phyloP scores from a whole-genome alignment of 1,139 yeast genomes.

The Debaryomyces singareniensis region DNA sequence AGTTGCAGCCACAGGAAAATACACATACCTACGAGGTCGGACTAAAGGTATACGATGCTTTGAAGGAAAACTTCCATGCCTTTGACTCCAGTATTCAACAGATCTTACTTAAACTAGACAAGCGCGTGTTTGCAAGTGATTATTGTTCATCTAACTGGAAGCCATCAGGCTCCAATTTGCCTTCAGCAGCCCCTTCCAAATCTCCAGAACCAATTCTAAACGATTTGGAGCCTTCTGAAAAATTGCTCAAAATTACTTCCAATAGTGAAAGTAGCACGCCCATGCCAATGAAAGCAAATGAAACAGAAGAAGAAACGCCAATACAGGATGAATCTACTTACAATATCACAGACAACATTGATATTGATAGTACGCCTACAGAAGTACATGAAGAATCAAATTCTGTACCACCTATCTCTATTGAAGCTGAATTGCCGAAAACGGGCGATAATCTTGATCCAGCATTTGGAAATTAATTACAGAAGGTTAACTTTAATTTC shows the following conservation, averaged over 20 bases:
- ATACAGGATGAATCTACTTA: neutral
- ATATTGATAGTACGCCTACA: no score
- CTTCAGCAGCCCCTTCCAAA: neutral
- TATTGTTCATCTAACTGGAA: conserved; percentile 10
- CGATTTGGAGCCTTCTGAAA: no score
- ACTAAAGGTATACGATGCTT: conserved; percentile 11
- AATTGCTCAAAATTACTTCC: no score
- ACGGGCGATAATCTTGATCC: conserved; percentile 11
- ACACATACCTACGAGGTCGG: neutral
- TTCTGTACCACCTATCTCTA: no score
- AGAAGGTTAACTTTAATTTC: no score
- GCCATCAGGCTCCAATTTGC: neutral
- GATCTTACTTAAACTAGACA: conserved; percentile 15
- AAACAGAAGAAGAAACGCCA: conserved; percentile 1
- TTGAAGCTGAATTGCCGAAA: no score
- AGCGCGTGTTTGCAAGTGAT: conserved; percentile 26
- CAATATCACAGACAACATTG: no score
- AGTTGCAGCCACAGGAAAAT: conserved; percentile 7
- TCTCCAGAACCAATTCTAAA: neutral
- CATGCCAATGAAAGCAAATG: neutral
- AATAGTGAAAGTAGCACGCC: neutral
- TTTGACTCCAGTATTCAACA: conserved; percentile 16
- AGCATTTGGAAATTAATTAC: no score
- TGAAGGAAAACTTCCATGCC: conserved; percentile 12
- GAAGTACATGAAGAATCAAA: no score